Evolutionary conservation across 306 rosid genomes (phyloP).

Genomic region (Cotoneaster glaucophyllus): DNA sequence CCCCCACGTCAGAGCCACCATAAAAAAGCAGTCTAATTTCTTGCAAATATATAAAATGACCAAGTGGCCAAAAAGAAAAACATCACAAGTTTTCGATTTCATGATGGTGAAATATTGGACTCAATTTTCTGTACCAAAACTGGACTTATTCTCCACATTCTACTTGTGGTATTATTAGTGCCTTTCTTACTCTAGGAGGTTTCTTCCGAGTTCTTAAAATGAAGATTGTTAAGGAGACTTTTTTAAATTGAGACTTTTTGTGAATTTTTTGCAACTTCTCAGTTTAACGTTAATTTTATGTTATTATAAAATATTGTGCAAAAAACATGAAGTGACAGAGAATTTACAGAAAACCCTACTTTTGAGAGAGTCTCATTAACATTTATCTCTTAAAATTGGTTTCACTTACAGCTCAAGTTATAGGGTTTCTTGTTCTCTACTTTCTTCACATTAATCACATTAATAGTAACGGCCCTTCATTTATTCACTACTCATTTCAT

Average conservation of each 20-base stretch:
- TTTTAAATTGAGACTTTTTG: no score
- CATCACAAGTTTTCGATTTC: neutral
- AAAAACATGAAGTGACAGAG: fast-evolving
- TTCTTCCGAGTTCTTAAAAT: neutral
- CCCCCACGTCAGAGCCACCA: conserved; percentile 31
- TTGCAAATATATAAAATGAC: neutral
- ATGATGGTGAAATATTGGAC: neutral
- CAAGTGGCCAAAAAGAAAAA: neutral
- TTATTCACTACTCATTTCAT: neutral
- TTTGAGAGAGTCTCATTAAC: no score
- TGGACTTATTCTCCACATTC: neutral
- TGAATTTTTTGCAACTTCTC: no score
- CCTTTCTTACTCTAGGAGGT: neutral
- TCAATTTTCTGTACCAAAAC: neutral
- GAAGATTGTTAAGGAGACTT: no score
- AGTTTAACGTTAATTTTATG: no score
- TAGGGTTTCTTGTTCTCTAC: neutral
- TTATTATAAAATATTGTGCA: no score
- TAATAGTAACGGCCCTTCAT: neutral
- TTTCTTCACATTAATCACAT: neutral
- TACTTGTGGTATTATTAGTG: neutral
- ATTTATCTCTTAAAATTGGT: no score
- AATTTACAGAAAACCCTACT: no score
- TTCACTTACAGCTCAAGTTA: neutral
- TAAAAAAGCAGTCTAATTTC: conserved; percentile 10